phyloP scores from a whole-genome alignment of 2,329 filamentous ascomycete genomes.

The Penicillium polonicum region DNA sequence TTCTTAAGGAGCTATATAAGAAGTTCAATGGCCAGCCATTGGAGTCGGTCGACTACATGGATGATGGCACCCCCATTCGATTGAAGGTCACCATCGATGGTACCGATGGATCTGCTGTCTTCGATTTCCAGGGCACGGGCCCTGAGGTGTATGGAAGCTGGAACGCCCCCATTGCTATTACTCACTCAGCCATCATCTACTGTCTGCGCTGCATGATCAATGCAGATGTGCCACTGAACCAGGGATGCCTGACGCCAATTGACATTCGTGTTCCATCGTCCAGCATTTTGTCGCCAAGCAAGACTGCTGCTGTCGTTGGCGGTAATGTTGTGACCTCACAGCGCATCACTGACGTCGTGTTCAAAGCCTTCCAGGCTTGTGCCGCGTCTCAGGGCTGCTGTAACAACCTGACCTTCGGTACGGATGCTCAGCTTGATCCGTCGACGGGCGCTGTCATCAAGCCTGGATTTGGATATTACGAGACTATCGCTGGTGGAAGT shows the following conservation, averaged over 20 bases:
- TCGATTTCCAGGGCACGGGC: conserved; percentile 76
- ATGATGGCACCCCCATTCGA: conserved; percentile 76
- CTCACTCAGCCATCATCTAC: conserved; percentile 83
- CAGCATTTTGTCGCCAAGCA: conserved; percentile 71
- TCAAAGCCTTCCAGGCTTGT: conserved; percentile 76
- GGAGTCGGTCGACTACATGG: conserved; percentile 77
- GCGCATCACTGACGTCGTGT: conserved; percentile 77
- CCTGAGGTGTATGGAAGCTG: conserved; percentile 77
- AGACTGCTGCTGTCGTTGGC: conserved; percentile 76
- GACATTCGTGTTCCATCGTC: conserved; percentile 67
- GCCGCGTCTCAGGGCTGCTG: conserved; percentile 77
- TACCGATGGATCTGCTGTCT: conserved; percentile 70
- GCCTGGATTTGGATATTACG: conserved; percentile 81
- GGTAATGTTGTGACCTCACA: conserved; percentile 79
- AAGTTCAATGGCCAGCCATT: conserved; percentile 70
- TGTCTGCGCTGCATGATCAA: conserved; percentile 76
- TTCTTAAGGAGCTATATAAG: conserved; percentile 70
- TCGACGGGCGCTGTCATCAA: conserved; percentile 54
- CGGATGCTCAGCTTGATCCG: conserved; percentile 65
- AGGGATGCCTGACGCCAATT: conserved; percentile 77
- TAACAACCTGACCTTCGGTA: conserved; percentile 81
- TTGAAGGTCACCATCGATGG: conserved; percentile 74
- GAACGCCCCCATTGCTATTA: conserved; percentile 79
- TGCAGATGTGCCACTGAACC: conserved; percentile 81
- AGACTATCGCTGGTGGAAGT: conserved; percentile 78